phyloP scores from a whole-genome alignment of 106 monocot genomes.

The Allium fistulosum region DNA sequence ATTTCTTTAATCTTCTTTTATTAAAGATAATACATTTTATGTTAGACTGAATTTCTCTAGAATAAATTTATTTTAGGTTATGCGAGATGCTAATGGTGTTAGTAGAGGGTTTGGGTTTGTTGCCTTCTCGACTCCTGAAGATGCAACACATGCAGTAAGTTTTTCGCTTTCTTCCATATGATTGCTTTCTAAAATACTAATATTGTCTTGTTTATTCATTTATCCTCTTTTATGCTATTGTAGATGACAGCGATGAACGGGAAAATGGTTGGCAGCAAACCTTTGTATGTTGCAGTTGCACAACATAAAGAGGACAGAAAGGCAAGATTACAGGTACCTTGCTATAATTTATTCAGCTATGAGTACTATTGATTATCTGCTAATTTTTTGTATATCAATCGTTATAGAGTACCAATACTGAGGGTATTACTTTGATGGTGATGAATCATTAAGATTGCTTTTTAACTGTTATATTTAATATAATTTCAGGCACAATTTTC shows the following conservation, averaged over 20 bases:
- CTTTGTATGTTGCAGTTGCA: constrained; percentile 70
- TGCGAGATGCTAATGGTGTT: constrained; percentile 68
- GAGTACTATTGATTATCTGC: no score
- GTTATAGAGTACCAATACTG: no score
- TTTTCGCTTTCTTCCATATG: constrained; percentile 1
- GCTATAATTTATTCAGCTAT: no score
- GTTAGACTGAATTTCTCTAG: no score
- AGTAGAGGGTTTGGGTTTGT: constrained; percentile 64
- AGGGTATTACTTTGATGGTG: no score
- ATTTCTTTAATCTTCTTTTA: no score
- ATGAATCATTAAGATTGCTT: no score
- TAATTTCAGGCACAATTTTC: constrained; percentile 54
- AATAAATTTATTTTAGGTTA: constrained; percentile 29
- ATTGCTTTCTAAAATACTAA: background rate
- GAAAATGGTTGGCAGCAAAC: constrained; percentile 66
- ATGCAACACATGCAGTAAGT: constrained; percentile 70
- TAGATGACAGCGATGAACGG: constrained; percentile 71
- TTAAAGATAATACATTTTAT: no score
- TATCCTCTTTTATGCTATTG: background rate
- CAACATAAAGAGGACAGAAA: constrained; percentile 78
- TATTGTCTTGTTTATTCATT: background rate
- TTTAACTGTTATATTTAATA: no score
- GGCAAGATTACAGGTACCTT: constrained; percentile 57
- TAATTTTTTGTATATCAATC: no score
- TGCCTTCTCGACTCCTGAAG: constrained; percentile 59